Percentiles rank a stretch among this genome's conserved stretches.
Conservation (phyloP, 805 yeast species). For the Sugiyamaella smithiae region DNA sequence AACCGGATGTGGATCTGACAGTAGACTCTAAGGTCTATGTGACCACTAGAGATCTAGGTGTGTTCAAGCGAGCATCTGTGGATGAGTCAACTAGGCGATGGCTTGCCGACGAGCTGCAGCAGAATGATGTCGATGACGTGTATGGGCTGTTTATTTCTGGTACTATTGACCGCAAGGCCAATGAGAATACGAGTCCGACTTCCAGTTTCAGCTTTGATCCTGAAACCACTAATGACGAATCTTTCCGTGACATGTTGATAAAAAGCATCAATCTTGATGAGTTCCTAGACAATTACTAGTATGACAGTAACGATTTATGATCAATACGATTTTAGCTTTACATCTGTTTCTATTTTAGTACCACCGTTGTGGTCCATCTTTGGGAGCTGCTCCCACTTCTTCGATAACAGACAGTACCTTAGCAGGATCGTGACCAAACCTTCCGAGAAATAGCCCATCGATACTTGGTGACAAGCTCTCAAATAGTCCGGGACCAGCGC, state of each 20-base stretch:
- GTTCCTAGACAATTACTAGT: constrained; percentile 14
- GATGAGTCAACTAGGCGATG: constrained; percentile 25
- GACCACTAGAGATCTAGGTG: constrained; percentile 24
- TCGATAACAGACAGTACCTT: constrained; percentile 26
- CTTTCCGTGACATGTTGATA: constrained; percentile 20
- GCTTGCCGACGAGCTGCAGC: constrained; percentile 22
- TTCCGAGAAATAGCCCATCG: constrained; percentile 31
- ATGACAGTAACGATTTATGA: neutral
- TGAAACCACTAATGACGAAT: constrained; percentile 10
- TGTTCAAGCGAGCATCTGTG: constrained; percentile 24
- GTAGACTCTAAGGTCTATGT: constrained; percentile 20
- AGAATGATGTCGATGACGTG: constrained; percentile 15
- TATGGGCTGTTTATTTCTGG: constrained; percentile 28
- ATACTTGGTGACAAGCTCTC: constrained; percentile 21
- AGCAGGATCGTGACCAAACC: constrained; percentile 29
- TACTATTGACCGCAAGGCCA: constrained; percentile 17
- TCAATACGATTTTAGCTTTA: neutral
- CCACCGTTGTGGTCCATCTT: neutral
- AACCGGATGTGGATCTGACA: constrained; percentile 30
- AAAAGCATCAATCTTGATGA: constrained; percentile 27
- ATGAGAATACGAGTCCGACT: neutral
- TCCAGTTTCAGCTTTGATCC: neutral
- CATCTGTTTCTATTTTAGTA: neutral
- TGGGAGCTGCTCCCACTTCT: constrained; percentile 16
- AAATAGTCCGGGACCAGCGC: constrained; percentile 30